Conservation (phyloP, 2,329 filamentous ascomycete genomes). For the Trichoderma breve region DNA sequence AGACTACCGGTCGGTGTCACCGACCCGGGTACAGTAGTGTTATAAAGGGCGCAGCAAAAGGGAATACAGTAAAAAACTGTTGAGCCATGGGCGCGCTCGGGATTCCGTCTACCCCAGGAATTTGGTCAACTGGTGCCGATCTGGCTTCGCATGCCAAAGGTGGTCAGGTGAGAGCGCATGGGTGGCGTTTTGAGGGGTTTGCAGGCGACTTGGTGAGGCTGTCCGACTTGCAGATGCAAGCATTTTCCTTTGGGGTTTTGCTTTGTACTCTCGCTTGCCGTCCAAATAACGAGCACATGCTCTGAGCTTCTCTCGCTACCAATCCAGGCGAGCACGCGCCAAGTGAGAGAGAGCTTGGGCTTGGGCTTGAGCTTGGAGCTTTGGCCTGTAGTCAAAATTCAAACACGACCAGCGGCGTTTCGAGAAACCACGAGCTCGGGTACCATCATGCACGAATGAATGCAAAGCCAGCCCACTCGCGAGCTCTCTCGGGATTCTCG, state of each 20-base stretch:
- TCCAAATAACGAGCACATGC: background rate
- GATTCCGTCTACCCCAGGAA: conserved; percentile 7
- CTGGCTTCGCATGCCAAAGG: conserved; percentile 11
- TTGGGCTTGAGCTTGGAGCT: background rate
- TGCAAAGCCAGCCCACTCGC: background rate
- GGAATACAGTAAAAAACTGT: background rate
- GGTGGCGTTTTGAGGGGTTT: conserved; percentile 2
- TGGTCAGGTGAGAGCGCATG: conserved; percentile 15
- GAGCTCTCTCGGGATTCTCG: conserved; percentile 1
- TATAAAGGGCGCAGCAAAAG: conserved; percentile 2
- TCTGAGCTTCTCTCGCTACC: background rate
- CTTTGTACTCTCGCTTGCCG: background rate
- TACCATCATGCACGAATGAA: conserved; percentile 4
- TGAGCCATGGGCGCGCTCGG: background rate
- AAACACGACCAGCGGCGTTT: background rate
- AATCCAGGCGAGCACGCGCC: background rate
- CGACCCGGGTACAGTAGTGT: background rate
- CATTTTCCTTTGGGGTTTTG: background rate
- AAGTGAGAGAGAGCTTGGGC: background rate
- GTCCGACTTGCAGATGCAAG: background rate
- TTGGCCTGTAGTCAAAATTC: background rate
- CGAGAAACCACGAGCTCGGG: background rate
- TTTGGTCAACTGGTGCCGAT: conserved; percentile 6
- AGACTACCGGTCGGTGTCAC: conserved; percentile 5
- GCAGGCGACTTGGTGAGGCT: conserved; percentile 2